Percentiles rank a stretch among this genome's conserved stretches.
Conservation (phyloP, 352 stramenopile species). For the Phytophthora pluvialis region DNA sequence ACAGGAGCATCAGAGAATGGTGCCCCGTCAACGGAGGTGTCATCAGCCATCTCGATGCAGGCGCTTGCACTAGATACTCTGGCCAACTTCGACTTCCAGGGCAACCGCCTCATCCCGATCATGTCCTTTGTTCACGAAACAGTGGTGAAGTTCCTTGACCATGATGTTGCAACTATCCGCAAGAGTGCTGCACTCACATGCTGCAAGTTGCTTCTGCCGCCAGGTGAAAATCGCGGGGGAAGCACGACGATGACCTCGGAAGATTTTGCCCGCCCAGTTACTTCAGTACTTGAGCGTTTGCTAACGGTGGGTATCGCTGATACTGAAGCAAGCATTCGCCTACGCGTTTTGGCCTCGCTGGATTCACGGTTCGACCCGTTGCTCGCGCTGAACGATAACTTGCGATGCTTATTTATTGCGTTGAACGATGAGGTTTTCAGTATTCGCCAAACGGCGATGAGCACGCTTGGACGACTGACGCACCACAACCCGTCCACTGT, state of each 20-base stretch:
- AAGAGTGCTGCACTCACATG: slow-evolving; percentile 89
- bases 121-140: slow-evolving; percentile 90
- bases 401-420: slow-evolving; percentile 88
- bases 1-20: slow-evolving; percentile 54
- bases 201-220: slow-evolving; percentile 82
- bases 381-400: slow-evolving; percentile 82
- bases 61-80: slow-evolving; percentile 85
- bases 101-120: slow-evolving; percentile 85
- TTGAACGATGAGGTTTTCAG: slow-evolving; percentile 89
- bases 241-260: slow-evolving; percentile 58
- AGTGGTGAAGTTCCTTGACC: slow-evolving; percentile 88
- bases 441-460: slow-evolving; percentile 90
- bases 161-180: slow-evolving; percentile 86
- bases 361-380: slow-evolving; percentile 85
- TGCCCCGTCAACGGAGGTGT: slow-evolving; percentile 41
- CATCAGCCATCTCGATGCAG: slow-evolving; percentile 80
- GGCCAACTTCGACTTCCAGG: slow-evolving; percentile 87
- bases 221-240: slow-evolving; percentile 62
- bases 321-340: slow-evolving; percentile 84
- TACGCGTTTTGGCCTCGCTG: slow-evolving; percentile 80
- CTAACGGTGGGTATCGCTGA: slow-evolving; percentile 88
- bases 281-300: slow-evolving; percentile 77
- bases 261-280: slow-evolving; percentile 77
- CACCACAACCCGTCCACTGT: slow-evolving; percentile 86
- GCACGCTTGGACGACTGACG: slow-evolving; percentile 83